Percentiles rank a stretch among this genome's conserved stretches.
Conservation (phyloP, 2,329 filamentous ascomycete genomes). For the Alternaria sp. region DNA sequence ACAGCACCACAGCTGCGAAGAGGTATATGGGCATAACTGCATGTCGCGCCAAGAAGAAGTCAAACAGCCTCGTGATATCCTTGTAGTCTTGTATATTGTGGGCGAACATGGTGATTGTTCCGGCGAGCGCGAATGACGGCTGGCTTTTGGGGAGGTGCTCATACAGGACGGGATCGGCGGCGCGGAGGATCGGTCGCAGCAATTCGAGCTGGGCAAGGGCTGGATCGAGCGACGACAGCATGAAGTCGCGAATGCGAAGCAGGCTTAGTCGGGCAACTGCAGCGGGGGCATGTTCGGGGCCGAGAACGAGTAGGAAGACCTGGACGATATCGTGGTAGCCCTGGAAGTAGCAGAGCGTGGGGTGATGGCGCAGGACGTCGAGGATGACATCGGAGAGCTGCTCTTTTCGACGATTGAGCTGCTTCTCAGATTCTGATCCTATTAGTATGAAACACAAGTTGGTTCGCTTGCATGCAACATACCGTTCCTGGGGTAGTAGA, state of each 20-base stretch:
- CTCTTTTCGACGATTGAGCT: constrained; percentile 73
- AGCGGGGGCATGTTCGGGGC: constrained; percentile 63
- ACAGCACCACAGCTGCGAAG: constrained; percentile 77
- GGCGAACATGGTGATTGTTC: constrained; percentile 92
- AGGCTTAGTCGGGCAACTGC: constrained; percentile 83
- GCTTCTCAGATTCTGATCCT: constrained; percentile 71
- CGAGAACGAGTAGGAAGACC: constrained; percentile 87
- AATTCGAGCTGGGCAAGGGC: constrained; percentile 85
- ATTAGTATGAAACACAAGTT: constrained; percentile 13
- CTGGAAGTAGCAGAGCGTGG: constrained; percentile 93
- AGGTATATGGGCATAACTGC: constrained; percentile 91
- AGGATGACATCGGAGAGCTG: constrained; percentile 83
- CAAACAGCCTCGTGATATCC: constrained; percentile 89
- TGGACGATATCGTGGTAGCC: constrained; percentile 99
- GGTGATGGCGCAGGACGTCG: constrained; percentile 78
- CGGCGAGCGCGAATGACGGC: constrained; percentile 92
- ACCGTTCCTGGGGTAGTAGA: constrained; percentile 86
- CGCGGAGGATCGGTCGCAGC: constrained; percentile 79
- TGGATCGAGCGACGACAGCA: constrained; percentile 85
- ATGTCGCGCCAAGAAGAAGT: constrained; percentile 85
- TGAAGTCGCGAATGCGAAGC: constrained; percentile 93
- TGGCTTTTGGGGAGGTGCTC: constrained; percentile 77
- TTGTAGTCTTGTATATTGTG: constrained; percentile 92
- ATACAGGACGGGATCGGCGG: constrained; percentile 74
- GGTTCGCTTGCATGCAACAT: constrained; percentile 38